Evolutionary conservation across 768 basidiomycete species (phyloP).

Genomic region (Termitomyces sp.): DNA sequence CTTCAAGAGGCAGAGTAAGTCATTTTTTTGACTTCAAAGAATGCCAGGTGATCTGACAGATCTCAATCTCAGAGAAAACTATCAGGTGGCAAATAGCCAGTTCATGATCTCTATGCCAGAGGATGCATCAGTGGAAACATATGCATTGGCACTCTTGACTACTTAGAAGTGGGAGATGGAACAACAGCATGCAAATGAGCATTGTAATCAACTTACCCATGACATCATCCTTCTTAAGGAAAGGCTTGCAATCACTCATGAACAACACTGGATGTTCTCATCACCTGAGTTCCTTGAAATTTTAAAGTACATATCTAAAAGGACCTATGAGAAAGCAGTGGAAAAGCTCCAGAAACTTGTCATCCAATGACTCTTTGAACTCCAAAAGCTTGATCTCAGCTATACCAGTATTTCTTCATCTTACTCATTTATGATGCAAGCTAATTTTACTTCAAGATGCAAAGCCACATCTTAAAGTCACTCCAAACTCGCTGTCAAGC

Average conservation of each 20-base stretch:
- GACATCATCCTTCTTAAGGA: not conserved
- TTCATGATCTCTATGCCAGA: not conserved
- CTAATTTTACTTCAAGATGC: conserved; percentile 21
- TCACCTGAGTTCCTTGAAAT: not conserved
- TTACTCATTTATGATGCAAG: not conserved
- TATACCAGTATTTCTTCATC: not conserved
- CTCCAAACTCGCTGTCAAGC: no score
- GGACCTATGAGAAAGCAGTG: not conserved
- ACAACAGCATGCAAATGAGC: not conserved
- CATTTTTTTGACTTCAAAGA: not conserved
- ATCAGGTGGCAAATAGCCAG: not conserved
- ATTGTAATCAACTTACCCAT: not conserved
- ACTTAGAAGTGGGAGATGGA: not conserved
- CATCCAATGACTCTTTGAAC: no score
- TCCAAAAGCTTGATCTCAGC: no score
- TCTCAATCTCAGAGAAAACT: not conserved
- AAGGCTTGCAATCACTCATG: not conserved
- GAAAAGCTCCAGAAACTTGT: no score
- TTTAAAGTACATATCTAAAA: not conserved
- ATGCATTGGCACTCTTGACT: not conserved
- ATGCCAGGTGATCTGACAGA: not conserved
- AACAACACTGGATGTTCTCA: not conserved
- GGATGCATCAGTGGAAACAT: not conserved
- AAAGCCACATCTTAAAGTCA: no score
- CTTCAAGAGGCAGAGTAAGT: not conserved